A percentile compares a stretch with the other conserved stretches of the same genome.
Evolutionary conservation across 2,329 filamentous ascomycete genomes (phyloP).

Genomic region (Nectriaceae sp.): DNA sequence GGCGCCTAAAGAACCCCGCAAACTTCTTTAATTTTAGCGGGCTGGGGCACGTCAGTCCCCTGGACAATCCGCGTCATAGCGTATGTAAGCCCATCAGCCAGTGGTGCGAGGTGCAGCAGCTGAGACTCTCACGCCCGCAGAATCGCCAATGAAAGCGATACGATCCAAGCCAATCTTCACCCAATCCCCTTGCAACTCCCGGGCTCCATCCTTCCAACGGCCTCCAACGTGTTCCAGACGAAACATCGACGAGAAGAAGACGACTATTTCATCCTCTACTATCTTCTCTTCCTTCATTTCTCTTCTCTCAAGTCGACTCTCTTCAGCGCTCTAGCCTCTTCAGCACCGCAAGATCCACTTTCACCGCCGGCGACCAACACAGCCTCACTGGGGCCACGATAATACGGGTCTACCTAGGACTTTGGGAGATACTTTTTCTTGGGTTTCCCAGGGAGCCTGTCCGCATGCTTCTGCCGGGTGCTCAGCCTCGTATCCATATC

Average conservation of each 20-base stretch:
- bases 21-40: too few relatives aligned
- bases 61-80: too few relatives aligned
- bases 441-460: slow-evolving; percentile 3
- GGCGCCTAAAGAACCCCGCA: too few relatives aligned
- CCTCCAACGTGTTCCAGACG: not conserved
- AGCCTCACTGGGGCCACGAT: slow-evolving; percentile 26
- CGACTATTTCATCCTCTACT: not conserved
- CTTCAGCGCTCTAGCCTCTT: not conserved
- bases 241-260: not conserved
- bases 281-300: not conserved
- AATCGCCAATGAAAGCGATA: too few relatives aligned
- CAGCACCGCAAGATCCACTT: not conserved
- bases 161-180: too few relatives aligned
- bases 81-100: too few relatives aligned
- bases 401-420: too few relatives aligned
- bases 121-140: too few relatives aligned
- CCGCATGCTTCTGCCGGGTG: not conserved
- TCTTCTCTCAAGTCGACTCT: not conserved
- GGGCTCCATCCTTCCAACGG: not conserved
- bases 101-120: too few relatives aligned
- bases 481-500: slow-evolving; percentile 27
- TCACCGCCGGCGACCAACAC: slow-evolving; percentile 11
- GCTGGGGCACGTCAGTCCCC: too few relatives aligned
- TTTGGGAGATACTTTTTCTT: not conserved
- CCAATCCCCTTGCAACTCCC: not conserved